Base-by-base conservation (phyloP, 164 flowering plant species). In the Stephania cephalantha region DNA sequence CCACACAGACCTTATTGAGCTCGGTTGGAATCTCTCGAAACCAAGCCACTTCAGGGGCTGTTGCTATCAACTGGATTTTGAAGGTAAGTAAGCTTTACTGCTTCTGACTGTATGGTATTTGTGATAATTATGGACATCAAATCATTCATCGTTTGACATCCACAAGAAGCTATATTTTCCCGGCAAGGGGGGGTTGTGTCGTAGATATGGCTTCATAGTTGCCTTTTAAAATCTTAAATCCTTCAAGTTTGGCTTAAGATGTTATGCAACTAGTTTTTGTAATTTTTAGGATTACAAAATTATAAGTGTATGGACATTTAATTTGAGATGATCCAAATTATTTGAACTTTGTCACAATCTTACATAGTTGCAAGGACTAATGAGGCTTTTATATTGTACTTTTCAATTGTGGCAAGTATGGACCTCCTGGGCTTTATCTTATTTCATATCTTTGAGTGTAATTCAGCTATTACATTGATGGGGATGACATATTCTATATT, bases 41-140 rank as follows among this genome's bases (percentile, higher is more conserved):
- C 80, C 79, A 67, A 72, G 83, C 92, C 13, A 75, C 89, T 66
- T 86, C 97, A 58, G 98, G 97, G 29, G 99, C 99, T 75, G 92
- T 96, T 74, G 97, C 99, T 72, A 92, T 96, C 69, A 95, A 93
- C 76, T 95, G 99, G 99, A 93, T 95, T 85, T 90, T 95, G 65
- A 95, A 95, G 97, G 99, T 92, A 85, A 61, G 42, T n/a, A 4
- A 17, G 6, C 29, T 58, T 44, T 69, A 46, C 25, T 44, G n/a
- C 52, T 10, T 6, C 4, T 68, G 71, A 17, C 22, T 8, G 9
- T 1, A 4, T 4, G 22, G 18, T 44, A 69, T 46, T 35, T 35
- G n/a, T 17, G 55, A 50, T 50, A 2, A 50, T 50, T 50, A 11
- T 8, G 55, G 55, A 2, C 12, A 15, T 50, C 9, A 35, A 35